Evolutionary conservation across 345 rosid species (phyloP).

Genomic region (Durio zibethinus): DNA sequence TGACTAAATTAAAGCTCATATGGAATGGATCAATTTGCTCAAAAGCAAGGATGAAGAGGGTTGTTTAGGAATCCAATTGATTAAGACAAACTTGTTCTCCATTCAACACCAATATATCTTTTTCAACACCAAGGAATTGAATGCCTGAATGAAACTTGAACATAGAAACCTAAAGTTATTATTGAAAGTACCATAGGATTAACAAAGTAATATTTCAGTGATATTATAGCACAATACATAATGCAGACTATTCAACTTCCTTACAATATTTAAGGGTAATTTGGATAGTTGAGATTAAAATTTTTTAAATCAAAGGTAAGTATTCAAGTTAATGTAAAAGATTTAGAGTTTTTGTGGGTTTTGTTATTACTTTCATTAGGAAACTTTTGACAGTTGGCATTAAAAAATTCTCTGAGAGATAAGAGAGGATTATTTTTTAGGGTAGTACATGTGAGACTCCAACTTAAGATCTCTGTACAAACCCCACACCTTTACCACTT

Average conservation of each 20-base stretch:
- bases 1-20: background rate
- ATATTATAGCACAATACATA: background rate
- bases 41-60: background rate
- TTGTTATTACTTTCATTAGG: background rate
- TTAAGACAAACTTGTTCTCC: background rate
- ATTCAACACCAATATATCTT: background rate
- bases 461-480: background rate
- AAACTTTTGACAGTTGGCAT: background rate
- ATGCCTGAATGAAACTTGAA: background rate
- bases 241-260: background rate
- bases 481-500: background rate
- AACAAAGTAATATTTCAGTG: background rate
- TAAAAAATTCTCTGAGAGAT: background rate
- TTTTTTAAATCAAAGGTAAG: background rate
- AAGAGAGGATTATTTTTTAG: background rate
- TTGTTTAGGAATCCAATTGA: background rate
- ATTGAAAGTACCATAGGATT: background rate
- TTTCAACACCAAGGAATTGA: background rate
- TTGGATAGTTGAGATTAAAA: background rate
- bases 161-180: background rate
- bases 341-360: background rate
- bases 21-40: background rate
- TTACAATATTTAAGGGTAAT: background rate
- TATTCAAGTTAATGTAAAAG: background rate
- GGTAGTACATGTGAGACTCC: background rate